phyloP scores from a whole-genome alignment of 208 protist genomes.

The Trypanosoma conorhini region DNA sequence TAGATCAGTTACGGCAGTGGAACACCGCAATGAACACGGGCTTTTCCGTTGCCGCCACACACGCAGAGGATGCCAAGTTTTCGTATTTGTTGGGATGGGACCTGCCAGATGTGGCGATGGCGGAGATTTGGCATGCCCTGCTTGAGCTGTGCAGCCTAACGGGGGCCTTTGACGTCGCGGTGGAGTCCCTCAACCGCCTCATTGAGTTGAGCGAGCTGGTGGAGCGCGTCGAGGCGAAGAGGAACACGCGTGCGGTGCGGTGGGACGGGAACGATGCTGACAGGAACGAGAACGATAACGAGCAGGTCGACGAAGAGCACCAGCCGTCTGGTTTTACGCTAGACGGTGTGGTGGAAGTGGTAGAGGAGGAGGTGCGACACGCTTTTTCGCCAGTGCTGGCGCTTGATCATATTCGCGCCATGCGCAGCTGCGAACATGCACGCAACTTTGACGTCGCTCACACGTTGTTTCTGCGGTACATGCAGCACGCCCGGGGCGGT shows the following conservation, averaged over 20 bases:
- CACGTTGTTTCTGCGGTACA: slow-evolving; percentile 71
- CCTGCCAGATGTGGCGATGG: slow-evolving; percentile 43
- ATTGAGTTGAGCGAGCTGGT: slow-evolving; percentile 44
- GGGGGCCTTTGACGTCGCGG: slow-evolving; percentile 38
- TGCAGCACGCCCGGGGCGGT: slow-evolving; percentile 48
- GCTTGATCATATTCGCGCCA: slow-evolving; percentile 67
- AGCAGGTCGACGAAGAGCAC: slow-evolving; percentile 1
- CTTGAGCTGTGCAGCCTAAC: slow-evolving; percentile 36
- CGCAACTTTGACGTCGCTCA: slow-evolving; percentile 64
- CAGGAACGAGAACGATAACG: background rate
- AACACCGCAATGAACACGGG: background rate
- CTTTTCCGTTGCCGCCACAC: background rate
- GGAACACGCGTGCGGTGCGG: background rate
- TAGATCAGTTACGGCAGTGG: slow-evolving; percentile 28
- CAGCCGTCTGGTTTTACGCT: slow-evolving; percentile 36
- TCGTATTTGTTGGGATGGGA: slow-evolving; percentile 21
- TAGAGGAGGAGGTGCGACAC: slow-evolving; percentile 52
- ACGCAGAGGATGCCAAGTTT: background rate
- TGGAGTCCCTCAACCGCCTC: slow-evolving; percentile 53
- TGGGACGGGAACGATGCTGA: slow-evolving; percentile 6
- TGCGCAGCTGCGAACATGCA: slow-evolving; percentile 54
- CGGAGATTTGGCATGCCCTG: slow-evolving; percentile 43
- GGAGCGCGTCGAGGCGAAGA: slow-evolving; percentile 4
- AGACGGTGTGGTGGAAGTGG: slow-evolving; percentile 54
- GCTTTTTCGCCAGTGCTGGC: slow-evolving; percentile 47